Evolutionary conservation across 1,284 basidiomycete species (phyloP), one percentile per base, ranked within the genome.

Genomic region (Mycena citricolor): DNA sequence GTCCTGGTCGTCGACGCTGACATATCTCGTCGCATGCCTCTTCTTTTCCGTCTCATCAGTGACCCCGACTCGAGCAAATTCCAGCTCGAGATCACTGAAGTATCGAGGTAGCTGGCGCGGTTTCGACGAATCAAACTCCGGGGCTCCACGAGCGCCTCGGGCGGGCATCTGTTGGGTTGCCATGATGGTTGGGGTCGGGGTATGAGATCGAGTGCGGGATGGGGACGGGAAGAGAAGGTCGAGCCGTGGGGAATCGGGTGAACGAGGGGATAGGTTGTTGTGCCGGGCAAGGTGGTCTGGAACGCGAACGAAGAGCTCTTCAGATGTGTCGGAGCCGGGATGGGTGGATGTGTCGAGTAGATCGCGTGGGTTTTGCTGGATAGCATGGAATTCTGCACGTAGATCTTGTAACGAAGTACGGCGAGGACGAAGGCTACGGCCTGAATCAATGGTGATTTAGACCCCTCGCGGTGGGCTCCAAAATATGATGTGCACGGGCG

Each of bases 391-490:
- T 29, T 42, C 39, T 22, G 37, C 17, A 16, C 36, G 41, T n/a
- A 47, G 37, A 31, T 24, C 26, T n/a, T n/a, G n/a, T n/a, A n/a
- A 17, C 45, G 45, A 14, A 28, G 41, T 24, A 30, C 17, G 16
- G 28, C 37, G 8, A 26, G 17, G 36, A n/a, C 36, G 45, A 30
- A 42, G 31, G 33, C 3, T 42, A 36, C 28, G 45, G 22, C 34
- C 22, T 30, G 32, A 38, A 40, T 29, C 40, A 43, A 43, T 47
- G 35, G 32, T 28, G 26, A 23, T 14, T 32, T n/a, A 33, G 36
- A 42, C 23, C 45, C 49, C 49, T 47, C 49, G 49, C 49, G 41
- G 45, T 51, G 49, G 49, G 49, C 49, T 51, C 49, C 49, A 52
- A n/a, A n/a, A n/a, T n/a, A n/a, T n/a, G n/a, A n/a, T n/a, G n/a